These are phyloP conservation scores for Salix exigua DNA, from an alignment of 345 rosid genomes.

Conservation along the genomic window DNA sequence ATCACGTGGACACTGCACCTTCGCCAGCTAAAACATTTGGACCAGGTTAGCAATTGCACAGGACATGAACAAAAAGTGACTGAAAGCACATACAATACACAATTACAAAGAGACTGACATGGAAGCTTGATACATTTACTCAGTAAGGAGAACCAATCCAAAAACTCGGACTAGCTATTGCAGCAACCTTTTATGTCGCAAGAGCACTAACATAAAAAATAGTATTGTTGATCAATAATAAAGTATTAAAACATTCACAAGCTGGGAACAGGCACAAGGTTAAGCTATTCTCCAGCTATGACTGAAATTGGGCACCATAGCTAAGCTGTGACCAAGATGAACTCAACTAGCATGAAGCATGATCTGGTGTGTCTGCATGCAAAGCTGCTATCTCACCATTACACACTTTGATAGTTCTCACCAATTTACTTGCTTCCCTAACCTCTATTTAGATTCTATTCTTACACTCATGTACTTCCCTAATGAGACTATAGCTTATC, in stretches of 20 bases:
- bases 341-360: background rate
- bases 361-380: background rate
- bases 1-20: constrained; percentile 73
- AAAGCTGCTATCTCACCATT: background rate
- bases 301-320: background rate
- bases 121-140: background rate
- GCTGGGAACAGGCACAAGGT: background rate
- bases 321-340: background rate
- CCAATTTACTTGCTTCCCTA: background rate
- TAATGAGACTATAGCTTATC: background rate
- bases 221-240: background rate
- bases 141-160: background rate
- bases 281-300: background rate
- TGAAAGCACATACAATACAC: background rate
- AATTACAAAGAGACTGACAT: background rate
- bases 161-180: background rate
- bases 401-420: background rate
- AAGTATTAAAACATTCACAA: background rate
- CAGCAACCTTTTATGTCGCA: background rate
- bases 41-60: background rate
- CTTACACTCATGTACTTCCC: background rate
- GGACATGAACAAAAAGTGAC: background rate
- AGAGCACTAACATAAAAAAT: background rate
- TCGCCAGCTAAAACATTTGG: constrained; percentile 53
- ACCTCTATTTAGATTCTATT: background rate